Evolutionary conservation across 1,284 basidiomycete species (phyloP), one percentile per base, ranked within the genome.

Genomic region (Boletellus deceptivus): DNA sequence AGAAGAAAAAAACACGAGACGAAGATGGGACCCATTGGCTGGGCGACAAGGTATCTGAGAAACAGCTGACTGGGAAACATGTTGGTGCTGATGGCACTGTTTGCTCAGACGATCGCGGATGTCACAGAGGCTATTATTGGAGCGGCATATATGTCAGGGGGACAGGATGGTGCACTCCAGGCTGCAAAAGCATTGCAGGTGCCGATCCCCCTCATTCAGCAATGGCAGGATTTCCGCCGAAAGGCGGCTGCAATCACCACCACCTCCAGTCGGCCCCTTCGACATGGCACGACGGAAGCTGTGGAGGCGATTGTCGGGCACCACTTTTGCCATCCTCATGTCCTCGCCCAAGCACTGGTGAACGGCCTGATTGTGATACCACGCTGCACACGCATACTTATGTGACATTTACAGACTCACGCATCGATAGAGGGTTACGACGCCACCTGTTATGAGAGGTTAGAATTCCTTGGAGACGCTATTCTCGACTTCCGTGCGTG

Each of bases 381-480:
- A 4, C 36, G 34, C 14, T 53, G 33, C 34, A 27, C 9, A 43
- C 47, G 45, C 46, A 51, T 35, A 10, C 43, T 55, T 43, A 54
- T 33, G 47, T 37, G 25, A 49, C 24, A 35, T 16, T 27, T 46
- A 41, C 52, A 89, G 86, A 86, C 84, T 1, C 86, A 90, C 65
- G 70, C 77, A 4, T 85, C 84, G 0, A 72, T 79, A 41, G 76
- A 79, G 57, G 77, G 75, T 4, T 72, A 72, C 43, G 77, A 82
- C 49, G 71, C 75, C 43, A 78, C 75, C 14, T 79, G 77, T 33
- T 87, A 86, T 58, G 85, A 91, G 60, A 75, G 87, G 44, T 73
- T 91, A 22, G 89, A 92, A 65, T 93, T 91, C 62, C 73, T 91
- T 41, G 90, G 90, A 10, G 90, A 93, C 68, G 85, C 86, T 3